Conservation (phyloP, 2,329 filamentous ascomycete species). For the Alternaria hordeiaustralica region DNA sequence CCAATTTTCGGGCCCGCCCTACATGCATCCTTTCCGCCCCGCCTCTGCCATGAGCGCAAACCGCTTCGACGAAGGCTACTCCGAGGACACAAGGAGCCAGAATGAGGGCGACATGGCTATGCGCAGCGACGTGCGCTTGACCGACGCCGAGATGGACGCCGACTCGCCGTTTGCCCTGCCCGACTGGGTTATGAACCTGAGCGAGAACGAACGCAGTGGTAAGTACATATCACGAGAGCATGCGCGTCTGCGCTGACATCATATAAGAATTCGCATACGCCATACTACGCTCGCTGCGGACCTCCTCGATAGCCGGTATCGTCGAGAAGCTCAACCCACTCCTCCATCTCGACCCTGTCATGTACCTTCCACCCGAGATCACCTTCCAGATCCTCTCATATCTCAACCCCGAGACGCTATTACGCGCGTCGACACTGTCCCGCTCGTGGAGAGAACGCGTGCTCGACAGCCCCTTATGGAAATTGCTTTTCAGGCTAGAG, state of each 20-base stretch:
- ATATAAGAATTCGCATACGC: constrained; percentile 76
- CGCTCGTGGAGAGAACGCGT: constrained; percentile 82
- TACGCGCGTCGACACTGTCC: constrained; percentile 80
- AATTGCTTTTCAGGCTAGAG: constrained; percentile 79
- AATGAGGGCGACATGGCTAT: constrained; percentile 51
- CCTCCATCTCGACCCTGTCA: constrained; percentile 90
- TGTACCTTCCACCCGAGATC: constrained; percentile 85
- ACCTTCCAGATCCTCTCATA: constrained; percentile 88
- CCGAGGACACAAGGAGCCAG: constrained; percentile 70
- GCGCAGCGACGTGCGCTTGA: constrained; percentile 44
- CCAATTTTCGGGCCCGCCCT: constrained; percentile 41
- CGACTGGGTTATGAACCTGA: constrained; percentile 61
- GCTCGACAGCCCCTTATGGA: constrained; percentile 86
- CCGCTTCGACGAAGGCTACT: constrained; percentile 82
- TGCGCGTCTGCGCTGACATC: constrained; percentile 7
- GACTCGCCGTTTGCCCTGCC: constrained; percentile 53
- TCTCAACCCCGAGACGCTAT: constrained; percentile 79
- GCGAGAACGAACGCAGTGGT: constrained; percentile 64
- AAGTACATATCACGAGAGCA: constrained; percentile 21
- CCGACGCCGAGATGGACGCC: constrained; percentile 43
- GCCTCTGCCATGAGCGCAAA: constrained; percentile 46
- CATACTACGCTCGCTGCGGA: constrained; percentile 78
- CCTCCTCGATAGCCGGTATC: constrained; percentile 78
- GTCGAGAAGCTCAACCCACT: constrained; percentile 81
- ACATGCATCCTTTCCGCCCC: constrained; percentile 46